Percentiles rank a stretch among this genome's conserved stretches.
Conservation (phyloP, 2,329 filamentous ascomycete species). For the Aureobasidium vineae region DNA sequence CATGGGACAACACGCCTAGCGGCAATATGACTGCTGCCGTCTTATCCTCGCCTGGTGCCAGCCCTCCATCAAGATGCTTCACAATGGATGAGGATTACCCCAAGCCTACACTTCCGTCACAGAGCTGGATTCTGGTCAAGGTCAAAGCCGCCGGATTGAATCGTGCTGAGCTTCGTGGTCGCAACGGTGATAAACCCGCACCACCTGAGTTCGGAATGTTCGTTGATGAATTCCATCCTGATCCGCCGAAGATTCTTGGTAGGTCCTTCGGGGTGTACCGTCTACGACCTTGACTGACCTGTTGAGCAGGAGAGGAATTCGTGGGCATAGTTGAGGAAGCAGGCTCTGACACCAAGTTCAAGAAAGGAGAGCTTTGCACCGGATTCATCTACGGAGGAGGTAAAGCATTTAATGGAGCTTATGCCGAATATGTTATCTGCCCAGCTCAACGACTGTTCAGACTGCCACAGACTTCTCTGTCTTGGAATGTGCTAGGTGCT, state of each 20-base stretch:
- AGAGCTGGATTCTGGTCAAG: constrained; percentile 10
- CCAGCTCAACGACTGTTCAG: constrained; percentile 15
- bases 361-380: constrained; percentile 1
- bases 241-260: constrained; percentile 26
- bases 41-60: neutral
- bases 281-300: neutral
- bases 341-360: constrained; percentile 20
- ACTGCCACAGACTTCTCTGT: constrained; percentile 14
- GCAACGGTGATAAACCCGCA: constrained; percentile 14
- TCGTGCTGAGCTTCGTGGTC: constrained; percentile 23
- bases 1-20: constrained; percentile 20
- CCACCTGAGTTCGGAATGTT: constrained; percentile 25
- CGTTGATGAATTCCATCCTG: constrained; percentile 20
- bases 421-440: constrained; percentile 25
- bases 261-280: neutral
- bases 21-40: constrained; percentile 19
- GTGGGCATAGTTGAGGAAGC: constrained; percentile 24
- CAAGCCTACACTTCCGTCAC: constrained; percentile 19
- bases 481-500: constrained; percentile 15
- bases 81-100: constrained; percentile 13
- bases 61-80: constrained; percentile 22
- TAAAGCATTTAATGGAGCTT: constrained; percentile 25
- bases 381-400: constrained; percentile 26
- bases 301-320: constrained; percentile 18
- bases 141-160: constrained; percentile 24